Evolutionary conservation across 2,329 filamentous ascomycete genomes (phyloP).

Genomic region (Bipolaris victoriae): DNA sequence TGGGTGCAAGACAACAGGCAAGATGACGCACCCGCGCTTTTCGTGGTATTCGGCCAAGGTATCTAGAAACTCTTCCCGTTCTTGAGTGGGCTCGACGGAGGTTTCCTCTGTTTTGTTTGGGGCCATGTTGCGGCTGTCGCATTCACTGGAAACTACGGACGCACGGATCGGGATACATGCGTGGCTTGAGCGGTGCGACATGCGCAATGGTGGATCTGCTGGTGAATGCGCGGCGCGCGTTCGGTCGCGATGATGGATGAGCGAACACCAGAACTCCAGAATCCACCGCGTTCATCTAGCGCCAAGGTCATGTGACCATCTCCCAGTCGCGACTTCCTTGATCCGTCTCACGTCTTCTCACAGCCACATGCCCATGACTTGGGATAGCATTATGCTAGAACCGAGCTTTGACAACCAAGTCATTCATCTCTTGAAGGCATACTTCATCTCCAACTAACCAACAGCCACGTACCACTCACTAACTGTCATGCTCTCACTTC

Average conservation of each 20-base stretch:
- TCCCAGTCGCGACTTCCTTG: conserved; percentile 24
- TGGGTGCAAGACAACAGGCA: conserved; percentile 26
- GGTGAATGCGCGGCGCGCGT: conserved; percentile 40
- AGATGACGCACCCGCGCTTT: conserved; percentile 67
- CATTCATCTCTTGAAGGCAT: neutral
- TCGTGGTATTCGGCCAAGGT: conserved; percentile 76
- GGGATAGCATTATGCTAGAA: neutral
- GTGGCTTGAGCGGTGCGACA: conserved; percentile 26
- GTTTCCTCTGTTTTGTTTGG: conserved; percentile 52
- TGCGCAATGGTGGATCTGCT: conserved; percentile 32
- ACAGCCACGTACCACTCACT: conserved; percentile 5
- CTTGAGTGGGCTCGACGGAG: conserved; percentile 59
- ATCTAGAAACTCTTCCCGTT: conserved; percentile 80
- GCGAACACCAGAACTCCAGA: conserved; percentile 41
- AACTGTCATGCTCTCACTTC: conserved; percentile 38
- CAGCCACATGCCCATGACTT: neutral
- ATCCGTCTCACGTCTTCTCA: neutral
- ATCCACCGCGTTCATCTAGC: conserved; percentile 27
- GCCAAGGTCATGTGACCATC: conserved; percentile 27
- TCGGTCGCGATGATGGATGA: conserved; percentile 39
- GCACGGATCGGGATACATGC: conserved; percentile 28
- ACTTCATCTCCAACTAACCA: conserved; percentile 11
- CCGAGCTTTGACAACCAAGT: neutral
- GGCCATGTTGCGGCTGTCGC: conserved; percentile 54
- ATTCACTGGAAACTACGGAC: conserved; percentile 25